These are phyloP conservation scores for Rhodotorula mucilaginosa DNA, from an alignment of 1,284 basidiomycete species.

Conservation along the genomic window DNA sequence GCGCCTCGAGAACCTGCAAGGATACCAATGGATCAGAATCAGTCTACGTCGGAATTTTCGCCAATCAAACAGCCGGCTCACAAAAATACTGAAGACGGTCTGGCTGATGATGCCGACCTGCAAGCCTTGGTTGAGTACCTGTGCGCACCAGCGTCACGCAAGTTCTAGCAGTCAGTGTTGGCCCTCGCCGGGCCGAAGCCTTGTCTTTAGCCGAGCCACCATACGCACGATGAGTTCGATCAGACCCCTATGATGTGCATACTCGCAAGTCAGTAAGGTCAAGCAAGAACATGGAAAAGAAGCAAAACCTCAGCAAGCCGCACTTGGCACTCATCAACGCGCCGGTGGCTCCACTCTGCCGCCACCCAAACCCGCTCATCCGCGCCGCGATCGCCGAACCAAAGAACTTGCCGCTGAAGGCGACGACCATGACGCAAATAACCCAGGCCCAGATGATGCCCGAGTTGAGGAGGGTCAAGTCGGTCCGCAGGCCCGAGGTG, in stretches of 20 bases:
- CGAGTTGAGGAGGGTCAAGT: conserved; percentile 24
- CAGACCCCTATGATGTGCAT: conserved; percentile 30
- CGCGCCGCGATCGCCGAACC: conserved; percentile 67
- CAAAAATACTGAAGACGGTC: conserved; percentile 70
- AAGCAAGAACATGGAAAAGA: accelerated
- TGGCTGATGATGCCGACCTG: conserved; percentile 66
- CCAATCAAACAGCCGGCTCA: neutral
- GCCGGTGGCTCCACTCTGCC: conserved; percentile 82
- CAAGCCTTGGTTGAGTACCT: neutral
- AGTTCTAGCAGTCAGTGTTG: too few relatives aligned
- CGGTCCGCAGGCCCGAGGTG: conserved; percentile 20
- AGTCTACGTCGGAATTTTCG: neutral
- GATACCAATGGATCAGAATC: too few relatives aligned
- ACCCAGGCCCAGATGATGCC: conserved; percentile 61
- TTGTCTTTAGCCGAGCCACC: conserved; percentile 66
- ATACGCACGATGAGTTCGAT: conserved; percentile 79
- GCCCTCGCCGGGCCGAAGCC: too few relatives aligned
- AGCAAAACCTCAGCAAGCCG: too few relatives aligned
- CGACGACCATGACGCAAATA: conserved; percentile 71
- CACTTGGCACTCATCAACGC: conserved; percentile 70
- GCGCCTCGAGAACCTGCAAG: conserved; percentile 46
- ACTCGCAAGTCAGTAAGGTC: neutral
- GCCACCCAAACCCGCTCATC: conserved; percentile 64
- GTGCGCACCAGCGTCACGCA: neutral
- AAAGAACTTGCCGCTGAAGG: conserved; percentile 73